Percentiles rank a stretch among this genome's conserved stretches.
Evolutionary conservation across 441 rosid genomes (phyloP).

Genomic region (Viola pubescens): DNA sequence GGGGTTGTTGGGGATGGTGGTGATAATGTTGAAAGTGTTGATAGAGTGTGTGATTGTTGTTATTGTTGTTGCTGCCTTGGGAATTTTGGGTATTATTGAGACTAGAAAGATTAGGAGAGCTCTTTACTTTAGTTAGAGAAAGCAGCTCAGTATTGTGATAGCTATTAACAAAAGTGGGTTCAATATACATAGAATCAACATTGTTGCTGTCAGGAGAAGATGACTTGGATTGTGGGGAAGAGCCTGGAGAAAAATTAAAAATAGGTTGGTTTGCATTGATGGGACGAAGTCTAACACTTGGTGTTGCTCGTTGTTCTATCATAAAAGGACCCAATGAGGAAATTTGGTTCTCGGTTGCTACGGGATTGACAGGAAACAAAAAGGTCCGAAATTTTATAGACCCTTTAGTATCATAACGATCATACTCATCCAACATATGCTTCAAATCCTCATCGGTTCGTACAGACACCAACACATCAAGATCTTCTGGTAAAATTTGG

Average conservation of each 20-base stretch:
- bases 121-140: constrained; percentile 49
- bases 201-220: constrained; percentile 42
- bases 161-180: constrained; percentile 11
- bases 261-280: constrained; percentile 25
- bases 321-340: constrained; percentile 27
- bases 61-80: constrained; percentile 15
- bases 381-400: constrained; percentile 50
- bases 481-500: constrained; percentile 60
- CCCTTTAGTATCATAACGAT: constrained; percentile 44
- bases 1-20: constrained; percentile 30
- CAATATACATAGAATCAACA: constrained; percentile 20
- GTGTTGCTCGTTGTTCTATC: constrained; percentile 34
- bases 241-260: constrained; percentile 42
- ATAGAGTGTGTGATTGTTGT: constrained; percentile 17
- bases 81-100: constrained; percentile 15
- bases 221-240: constrained; percentile 41
- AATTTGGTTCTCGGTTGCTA: constrained; percentile 33
- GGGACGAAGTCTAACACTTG: constrained; percentile 19
- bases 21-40: constrained; percentile 28
- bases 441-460: constrained; percentile 66
- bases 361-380: constrained; percentile 47
- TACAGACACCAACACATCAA: constrained; percentile 67
- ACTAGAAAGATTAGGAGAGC: constrained; percentile 57
- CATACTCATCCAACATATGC: constrained; percentile 69
- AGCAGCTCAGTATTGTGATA: constrained; percentile 23